These are phyloP conservation scores for Aspergillus uvarum DNA, from an alignment of 2,329 filamentous ascomycete genomes.

Conservation along the genomic window DNA sequence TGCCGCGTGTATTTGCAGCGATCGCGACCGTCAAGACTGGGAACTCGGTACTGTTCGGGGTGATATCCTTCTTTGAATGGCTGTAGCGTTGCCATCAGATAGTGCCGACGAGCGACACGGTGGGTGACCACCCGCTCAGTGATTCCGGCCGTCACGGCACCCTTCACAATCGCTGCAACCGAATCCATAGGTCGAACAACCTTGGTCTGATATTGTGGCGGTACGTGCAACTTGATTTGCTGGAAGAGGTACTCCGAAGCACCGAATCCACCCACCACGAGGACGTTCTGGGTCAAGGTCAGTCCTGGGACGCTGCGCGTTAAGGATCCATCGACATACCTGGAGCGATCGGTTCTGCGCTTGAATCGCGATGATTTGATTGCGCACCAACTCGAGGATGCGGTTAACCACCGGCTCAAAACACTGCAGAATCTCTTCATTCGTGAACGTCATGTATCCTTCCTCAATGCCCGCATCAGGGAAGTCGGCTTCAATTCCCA, in stretches of 20 bases:
- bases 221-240: constrained; percentile 97
- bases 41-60: constrained; percentile 95
- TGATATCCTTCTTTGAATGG: constrained; percentile 99
- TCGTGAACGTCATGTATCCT: constrained; percentile 99
- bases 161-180: constrained; percentile 97
- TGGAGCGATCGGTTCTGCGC: constrained; percentile 91
- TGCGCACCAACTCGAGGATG: constrained; percentile 91
- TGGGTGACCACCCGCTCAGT: constrained; percentile 96
- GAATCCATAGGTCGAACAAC: constrained; percentile 99
- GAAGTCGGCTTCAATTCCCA: constrained; percentile 97
- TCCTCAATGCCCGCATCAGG: constrained; percentile 97
- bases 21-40: constrained; percentile 93
- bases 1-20: constrained; percentile 98
- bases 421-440: constrained; percentile 97
- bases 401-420: constrained; percentile 98
- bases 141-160: constrained; percentile 95
- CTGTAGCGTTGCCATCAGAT: constrained; percentile 97
- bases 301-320: constrained; percentile 13
- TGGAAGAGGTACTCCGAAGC: constrained; percentile 99
- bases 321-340: constrained; percentile 43
- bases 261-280: constrained; percentile 97
- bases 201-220: constrained; percentile 97
- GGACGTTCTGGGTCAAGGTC: constrained; percentile 65
- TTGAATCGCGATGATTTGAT: constrained; percentile 98
- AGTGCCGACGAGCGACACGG: constrained; percentile 93